These are phyloP conservation scores for Cymbopogon flexuosus DNA, from an alignment of 202 grass and related monocot species.

Conservation along the genomic window DNA sequence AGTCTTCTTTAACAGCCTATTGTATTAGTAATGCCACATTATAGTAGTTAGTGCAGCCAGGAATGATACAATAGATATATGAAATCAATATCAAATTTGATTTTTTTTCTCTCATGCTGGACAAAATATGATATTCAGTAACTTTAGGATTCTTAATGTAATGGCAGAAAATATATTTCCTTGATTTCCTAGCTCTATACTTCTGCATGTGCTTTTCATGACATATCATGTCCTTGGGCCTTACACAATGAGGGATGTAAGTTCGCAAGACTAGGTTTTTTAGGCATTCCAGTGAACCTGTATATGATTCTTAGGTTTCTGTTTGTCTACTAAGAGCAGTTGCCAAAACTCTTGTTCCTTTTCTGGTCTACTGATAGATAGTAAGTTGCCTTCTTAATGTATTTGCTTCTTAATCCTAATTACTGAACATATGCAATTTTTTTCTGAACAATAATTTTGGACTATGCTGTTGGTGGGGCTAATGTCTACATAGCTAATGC, in stretches of 20 bases:
- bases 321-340: background rate
- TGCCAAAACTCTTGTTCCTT: background rate
- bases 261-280: too few species aligned
- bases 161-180: background rate
- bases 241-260: background rate
- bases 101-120: background rate
- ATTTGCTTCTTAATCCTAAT: background rate
- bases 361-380: background rate
- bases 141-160: background rate
- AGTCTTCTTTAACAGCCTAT: background rate
- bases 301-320: background rate
- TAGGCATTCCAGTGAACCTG: background rate
- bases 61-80: background rate
- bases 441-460: background rate
- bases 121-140: background rate
- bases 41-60: background rate
- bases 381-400: background rate
- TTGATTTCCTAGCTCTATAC: background rate
- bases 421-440: background rate
- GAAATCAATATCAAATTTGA: background rate
- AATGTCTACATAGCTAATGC: background rate
- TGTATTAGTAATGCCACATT: background rate
- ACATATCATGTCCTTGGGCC: background rate
- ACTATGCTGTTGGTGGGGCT: background rate
- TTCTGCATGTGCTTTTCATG: background rate